Evolutionary conservation across 163 green algal genomes (phyloP).

Genomic region (Smithsoniella earleae): DNA sequence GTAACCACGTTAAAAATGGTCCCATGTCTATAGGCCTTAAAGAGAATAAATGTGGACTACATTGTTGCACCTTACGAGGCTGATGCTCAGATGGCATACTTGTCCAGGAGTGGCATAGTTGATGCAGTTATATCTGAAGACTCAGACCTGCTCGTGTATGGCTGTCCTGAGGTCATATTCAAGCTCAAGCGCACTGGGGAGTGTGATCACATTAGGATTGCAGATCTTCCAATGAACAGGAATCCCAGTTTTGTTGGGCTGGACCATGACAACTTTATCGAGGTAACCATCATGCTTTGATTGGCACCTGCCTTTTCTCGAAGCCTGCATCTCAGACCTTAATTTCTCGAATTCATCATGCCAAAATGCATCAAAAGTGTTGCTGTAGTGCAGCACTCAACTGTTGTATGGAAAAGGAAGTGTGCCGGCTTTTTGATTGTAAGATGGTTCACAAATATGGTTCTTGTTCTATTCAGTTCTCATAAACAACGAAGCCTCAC

Average conservation of each 20-base stretch:
- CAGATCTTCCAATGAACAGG: conserved; percentile 55
- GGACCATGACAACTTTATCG: conserved; percentile 71
- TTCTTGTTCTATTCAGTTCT: no score
- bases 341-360: not conserved
- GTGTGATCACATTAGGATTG: conserved; percentile 66
- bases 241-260: conserved; percentile 70
- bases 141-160: conserved; percentile 89
- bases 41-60: conserved; percentile 54
- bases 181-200: conserved; percentile 84
- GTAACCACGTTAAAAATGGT: not conserved
- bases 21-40: conserved; percentile 46
- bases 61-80: conserved; percentile 97
- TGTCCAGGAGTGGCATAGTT: conserved; percentile 59
- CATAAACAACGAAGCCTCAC: no score
- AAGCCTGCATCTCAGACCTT: no score
- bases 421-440: no score
- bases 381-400: not conserved
- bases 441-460: no score
- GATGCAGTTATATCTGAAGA: conserved; percentile 89
- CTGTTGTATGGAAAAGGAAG: no score
- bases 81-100: conserved; percentile 91
- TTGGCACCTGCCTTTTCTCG: no score
- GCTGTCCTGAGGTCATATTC: conserved; percentile 81
- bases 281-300: conserved; percentile 42
- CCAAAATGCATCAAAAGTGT: not conserved